These are phyloP conservation scores for Arbutus unedo DNA, from an alignment of 148 eudicot species.

Conservation along the genomic window DNA sequence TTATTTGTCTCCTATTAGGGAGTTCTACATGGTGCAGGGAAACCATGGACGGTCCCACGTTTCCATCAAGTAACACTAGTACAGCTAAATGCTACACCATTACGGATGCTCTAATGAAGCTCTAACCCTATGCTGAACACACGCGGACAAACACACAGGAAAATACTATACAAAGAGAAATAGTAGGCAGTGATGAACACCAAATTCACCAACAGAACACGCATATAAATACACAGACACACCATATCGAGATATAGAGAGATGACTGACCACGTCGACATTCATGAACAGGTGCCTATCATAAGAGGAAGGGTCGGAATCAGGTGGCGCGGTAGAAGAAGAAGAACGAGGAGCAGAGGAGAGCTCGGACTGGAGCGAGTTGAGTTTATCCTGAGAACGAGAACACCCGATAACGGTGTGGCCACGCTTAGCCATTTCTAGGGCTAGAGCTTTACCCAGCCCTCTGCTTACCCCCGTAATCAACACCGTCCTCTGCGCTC, in stretches of 20 bases:
- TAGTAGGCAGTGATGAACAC: no score
- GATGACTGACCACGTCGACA: slow-evolving; percentile 64
- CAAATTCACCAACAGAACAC: not conserved
- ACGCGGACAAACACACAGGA: not conserved
- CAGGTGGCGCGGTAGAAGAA: slow-evolving; percentile 2
- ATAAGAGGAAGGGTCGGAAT: slow-evolving; percentile 26
- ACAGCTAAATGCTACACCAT: not conserved
- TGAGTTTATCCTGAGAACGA: slow-evolving; percentile 71
- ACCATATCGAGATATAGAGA: not conserved
- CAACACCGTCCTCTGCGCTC: slow-evolving; percentile 50
- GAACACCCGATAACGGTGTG: slow-evolving; percentile 80
- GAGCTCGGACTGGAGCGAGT: slow-evolving; percentile 55
- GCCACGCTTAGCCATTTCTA: slow-evolving; percentile 60
- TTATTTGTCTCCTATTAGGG: not conserved
- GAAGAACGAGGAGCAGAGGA: slow-evolving; percentile 26
- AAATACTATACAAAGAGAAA: not conserved
- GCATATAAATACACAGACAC: not conserved
- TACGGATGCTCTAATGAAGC: not conserved
- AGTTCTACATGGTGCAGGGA: not conserved
- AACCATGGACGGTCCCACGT: not conserved
- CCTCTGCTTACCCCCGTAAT: slow-evolving; percentile 49
- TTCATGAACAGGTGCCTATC: slow-evolving; percentile 49
- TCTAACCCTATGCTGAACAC: not conserved
- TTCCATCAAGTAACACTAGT: not conserved
- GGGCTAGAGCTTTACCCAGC: slow-evolving; percentile 37